Conservation (phyloP, 2,329 filamentous ascomycete genomes). For the Colletotrichum destructivum region DNA sequence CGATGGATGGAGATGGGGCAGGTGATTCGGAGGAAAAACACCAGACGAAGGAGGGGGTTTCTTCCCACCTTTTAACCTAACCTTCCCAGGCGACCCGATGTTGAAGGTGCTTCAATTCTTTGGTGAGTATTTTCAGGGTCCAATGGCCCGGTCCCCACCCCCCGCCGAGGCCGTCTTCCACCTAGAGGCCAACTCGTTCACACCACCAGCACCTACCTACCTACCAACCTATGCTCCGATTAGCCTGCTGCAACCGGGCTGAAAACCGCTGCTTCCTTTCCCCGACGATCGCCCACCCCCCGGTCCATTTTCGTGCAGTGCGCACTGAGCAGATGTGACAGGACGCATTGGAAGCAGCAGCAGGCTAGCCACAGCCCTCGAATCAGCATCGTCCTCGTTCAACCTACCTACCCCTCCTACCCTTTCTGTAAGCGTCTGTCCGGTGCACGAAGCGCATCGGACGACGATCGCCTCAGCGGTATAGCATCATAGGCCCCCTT, state of each 20-base stretch:
- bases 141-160: neutral
- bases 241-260: neutral
- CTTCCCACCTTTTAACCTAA: conserved; percentile 5
- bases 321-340: no score
- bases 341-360: no score
- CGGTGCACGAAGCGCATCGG: conserved; percentile 5
- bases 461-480: conserved; percentile 31
- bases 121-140: conserved; percentile 20
- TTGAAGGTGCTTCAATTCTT: neutral
- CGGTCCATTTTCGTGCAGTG: no score
- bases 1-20: neutral
- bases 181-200: neutral
- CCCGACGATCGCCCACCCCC: no score
- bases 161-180: neutral
- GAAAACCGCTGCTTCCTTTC: no score
- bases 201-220: neutral
- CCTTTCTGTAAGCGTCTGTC: neutral
- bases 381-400: no score
- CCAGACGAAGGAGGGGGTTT: neutral
- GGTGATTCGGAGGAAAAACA: neutral
- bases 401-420: no score
- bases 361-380: no score
- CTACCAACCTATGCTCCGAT: neutral
- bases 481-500: conserved; percentile 3
- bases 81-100: neutral